Evolutionary conservation across 2,329 filamentous ascomycete genomes (phyloP), one percentile per base, ranked within the genome.

Genomic region (Dothideomycetes sp.): DNA sequence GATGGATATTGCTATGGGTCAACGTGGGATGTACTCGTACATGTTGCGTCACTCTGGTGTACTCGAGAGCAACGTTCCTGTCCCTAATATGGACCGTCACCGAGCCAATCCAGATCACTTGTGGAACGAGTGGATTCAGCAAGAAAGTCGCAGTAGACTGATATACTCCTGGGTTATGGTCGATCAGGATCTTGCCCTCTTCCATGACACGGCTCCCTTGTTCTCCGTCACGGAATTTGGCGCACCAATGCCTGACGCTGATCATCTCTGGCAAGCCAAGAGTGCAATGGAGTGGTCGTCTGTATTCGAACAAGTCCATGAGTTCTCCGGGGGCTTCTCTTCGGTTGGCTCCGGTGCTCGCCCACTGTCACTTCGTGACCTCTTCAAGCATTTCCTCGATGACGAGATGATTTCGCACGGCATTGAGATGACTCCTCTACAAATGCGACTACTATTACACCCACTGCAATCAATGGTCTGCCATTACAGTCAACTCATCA

Each of bases 151-250:
- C 47, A 81, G 75, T 27, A 80, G 79, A 48, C 64, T 84, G 22
- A 73, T 81, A n/a, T 83, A 84, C 59, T 81, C 79, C 40, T 84
- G 79, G 76, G 75, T 80, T 15, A 81, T 82, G 73, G 70, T 81
- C 17, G 81, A 85, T 52, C 79, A 84, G 50, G 81, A 85, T 56
- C 62, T 82, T 40, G 74, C 75, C 35, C 62, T 82, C 7, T 81
- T 81, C 59, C 70, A 80, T 47, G 77, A 82, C 50, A 73, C 69
- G 1, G 65, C 68, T 2, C 75, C 77, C 0, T 61, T 81, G 22
- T 72, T 84, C 41, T 73, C 77, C 11, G 71, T 81, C 39, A 78
- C 72, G 19, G 77, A 84, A 42, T 70, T 83, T 35, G 69, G 70
- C 16, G 73, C 75, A 31, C 75, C 79, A 3, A 72, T 84, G 52